Conservation (phyloP, 75 land plant species). For the Azolla pinnata region DNA sequence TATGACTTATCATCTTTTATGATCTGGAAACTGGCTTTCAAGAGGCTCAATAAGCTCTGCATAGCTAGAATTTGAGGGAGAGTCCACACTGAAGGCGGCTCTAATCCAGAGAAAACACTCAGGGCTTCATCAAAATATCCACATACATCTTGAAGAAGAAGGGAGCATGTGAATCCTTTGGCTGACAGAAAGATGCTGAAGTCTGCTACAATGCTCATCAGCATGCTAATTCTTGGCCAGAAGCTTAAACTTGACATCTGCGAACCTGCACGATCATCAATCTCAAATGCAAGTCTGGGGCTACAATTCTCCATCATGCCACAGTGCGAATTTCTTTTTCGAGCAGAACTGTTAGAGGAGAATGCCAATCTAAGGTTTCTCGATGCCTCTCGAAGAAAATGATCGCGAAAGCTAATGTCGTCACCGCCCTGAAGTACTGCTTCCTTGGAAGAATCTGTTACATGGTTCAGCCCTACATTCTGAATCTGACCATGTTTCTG, state of each 20-base stretch:
- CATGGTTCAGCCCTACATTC: background rate
- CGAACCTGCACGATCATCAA: no score
- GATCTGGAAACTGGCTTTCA: constrained; percentile 8
- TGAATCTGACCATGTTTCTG: background rate
- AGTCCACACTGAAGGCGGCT: constrained; percentile 9
- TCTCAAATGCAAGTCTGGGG: background rate
- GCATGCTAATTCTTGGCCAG: constrained; percentile 12
- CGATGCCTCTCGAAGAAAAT: background rate
- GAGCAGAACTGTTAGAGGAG: background rate
- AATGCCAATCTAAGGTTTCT: background rate
- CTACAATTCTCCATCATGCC: background rate
- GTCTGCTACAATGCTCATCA: constrained; percentile 5
- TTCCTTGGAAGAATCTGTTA: background rate
- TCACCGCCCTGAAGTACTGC: no score
- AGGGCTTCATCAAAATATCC: constrained; percentile 8
- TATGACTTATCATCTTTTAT: background rate
- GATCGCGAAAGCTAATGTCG: no score
- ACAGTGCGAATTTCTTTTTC: no score
- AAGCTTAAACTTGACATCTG: constrained; percentile 3
- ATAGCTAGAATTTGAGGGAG: constrained; percentile 20
- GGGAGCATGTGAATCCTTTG: background rate
- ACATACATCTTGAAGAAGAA: constrained; percentile 7
- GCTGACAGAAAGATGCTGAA: constrained; percentile 10
- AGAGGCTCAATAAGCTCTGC: constrained; percentile 18
- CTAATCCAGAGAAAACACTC: constrained; percentile 9